Evolutionary conservation across 2,329 filamentous ascomycete species (phyloP), one percentile per base, ranked within the genome.

Genomic region (Aspergillus felis): DNA sequence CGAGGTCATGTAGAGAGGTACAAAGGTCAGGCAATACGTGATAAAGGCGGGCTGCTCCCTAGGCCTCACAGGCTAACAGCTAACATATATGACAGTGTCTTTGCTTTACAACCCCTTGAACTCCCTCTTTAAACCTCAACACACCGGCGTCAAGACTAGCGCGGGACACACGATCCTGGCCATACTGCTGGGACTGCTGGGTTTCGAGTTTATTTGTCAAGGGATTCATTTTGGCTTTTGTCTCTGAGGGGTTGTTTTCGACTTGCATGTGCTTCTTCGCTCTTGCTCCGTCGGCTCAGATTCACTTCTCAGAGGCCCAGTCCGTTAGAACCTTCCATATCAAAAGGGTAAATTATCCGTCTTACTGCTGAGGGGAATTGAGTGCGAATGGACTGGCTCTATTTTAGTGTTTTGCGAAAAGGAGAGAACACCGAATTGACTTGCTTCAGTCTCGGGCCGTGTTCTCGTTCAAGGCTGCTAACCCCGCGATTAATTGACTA

Each of bases 131-230:
- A 58, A 57, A 58, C 57, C 50, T 54, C 55, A 54, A 61, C 49
- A 59, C 57, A 57, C 55, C 53, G 55, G 62, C 56, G 59, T 35
- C 38, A 29, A 46, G 62, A 57, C 66, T 65, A 69, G 65, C 51
- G 64, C 63, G 64, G 62, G 65, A 68, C 64, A 68, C 64, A 68
- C 63, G 61, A 63, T 59, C 66, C 61, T 60, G 63, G 67, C 68
- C 68, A 62, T 51, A 50, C 61, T 67, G 60, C 57, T 66, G 67
- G 65, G 64, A 66, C 60, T 55, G n/a, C 32, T 53, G 57, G 54
- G 64, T 70, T 70, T 66, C 67, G 68, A 27, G 42, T 67, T 66
- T 58, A 64, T 58, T 57, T 44, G 32, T 17, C 10, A 27, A 14
- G 12, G 20, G n/a, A 22, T 44, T 44, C 49, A 50, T 58, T 60